Percentiles rank a stretch among this genome's conserved stretches.
phyloP scores from a whole-genome alignment of 257 asterid species.

The Solanum corneliomulleri region DNA sequence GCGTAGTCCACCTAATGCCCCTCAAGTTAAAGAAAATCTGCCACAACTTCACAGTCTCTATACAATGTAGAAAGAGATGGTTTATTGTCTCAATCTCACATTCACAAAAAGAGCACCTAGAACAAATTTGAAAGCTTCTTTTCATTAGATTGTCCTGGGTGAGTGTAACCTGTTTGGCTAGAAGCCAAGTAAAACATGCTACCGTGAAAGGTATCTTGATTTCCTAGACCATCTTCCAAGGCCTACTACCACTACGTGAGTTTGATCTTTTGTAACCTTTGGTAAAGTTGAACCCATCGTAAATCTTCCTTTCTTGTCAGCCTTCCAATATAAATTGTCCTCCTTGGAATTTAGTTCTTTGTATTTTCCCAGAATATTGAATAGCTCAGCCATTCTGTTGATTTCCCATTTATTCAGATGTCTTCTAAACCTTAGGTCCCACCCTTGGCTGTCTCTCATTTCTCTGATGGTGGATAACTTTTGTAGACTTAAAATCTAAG shows the following conservation, averaged over 20 bases:
- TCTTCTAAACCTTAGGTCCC: background rate
- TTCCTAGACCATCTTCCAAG: background rate
- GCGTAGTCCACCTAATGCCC: background rate
- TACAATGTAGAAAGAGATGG: background rate
- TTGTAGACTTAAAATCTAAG: background rate
- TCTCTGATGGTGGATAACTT: background rate
- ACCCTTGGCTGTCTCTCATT: background rate
- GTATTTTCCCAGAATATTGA: background rate
- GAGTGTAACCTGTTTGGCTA: background rate
- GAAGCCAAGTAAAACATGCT: background rate
- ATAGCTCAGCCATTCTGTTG: background rate
- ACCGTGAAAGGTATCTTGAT: background rate
- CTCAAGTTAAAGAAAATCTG: background rate
- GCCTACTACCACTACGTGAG: background rate
- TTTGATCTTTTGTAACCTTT: background rate
- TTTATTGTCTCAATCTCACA: background rate
- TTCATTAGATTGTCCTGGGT: background rate
- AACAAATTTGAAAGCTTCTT: background rate
- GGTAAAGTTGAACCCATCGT: background rate
- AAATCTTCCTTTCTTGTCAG: background rate
- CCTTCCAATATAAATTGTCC: background rate
- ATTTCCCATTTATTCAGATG: background rate
- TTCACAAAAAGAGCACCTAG: background rate
- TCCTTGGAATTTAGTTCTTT: background rate
- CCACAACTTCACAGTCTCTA: background rate